Evolutionary conservation across 352 stramenopile genomes (phyloP).

Genomic region (Phytophthora syringae): DNA sequence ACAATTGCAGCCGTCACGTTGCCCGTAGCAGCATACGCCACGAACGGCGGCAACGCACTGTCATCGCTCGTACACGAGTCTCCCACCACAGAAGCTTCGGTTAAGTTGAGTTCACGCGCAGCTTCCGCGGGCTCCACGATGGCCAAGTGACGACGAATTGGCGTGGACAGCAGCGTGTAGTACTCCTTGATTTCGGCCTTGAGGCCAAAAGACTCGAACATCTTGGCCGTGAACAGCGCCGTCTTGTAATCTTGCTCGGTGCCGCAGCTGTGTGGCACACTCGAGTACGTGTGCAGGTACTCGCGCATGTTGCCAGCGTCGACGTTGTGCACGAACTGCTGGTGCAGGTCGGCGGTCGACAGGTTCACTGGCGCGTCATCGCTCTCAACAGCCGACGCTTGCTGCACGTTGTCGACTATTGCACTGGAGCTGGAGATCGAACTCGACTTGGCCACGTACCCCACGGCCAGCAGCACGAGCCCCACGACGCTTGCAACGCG

Average conservation of each 20-base stretch:
- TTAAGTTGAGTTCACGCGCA: conserved; percentile 54
- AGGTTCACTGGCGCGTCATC: background rate
- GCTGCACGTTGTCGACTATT: background rate
- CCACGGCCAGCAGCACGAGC: conserved; percentile 15
- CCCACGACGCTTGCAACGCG: conserved; percentile 11
- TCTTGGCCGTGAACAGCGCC: conserved; percentile 39
- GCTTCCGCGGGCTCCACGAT: conserved; percentile 45
- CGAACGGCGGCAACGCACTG: conserved; percentile 54
- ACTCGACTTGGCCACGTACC: conserved; percentile 20
- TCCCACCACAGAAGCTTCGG: conserved; percentile 56
- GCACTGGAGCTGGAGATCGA: background rate
- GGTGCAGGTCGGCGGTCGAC: conserved; percentile 16
- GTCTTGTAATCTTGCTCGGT: no score
- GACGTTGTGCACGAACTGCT: conserved; percentile 33
- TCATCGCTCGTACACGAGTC: conserved; percentile 67
- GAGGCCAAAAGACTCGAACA: conserved; percentile 52
- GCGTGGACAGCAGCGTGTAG: conserved; percentile 69
- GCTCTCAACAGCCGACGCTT: background rate
- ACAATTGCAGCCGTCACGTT: conserved; percentile 51
- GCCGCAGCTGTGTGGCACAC: conserved; percentile 43
- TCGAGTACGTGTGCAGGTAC: conserved; percentile 56
- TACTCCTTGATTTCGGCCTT: conserved; percentile 67
- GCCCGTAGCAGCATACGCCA: conserved; percentile 43
- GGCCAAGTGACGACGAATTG: conserved; percentile 41
- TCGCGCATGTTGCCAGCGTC: conserved; percentile 38